Evolutionary conservation across 176 grass and related monocot species (phyloP).

Genomic region (Triticum aestivum): DNA sequence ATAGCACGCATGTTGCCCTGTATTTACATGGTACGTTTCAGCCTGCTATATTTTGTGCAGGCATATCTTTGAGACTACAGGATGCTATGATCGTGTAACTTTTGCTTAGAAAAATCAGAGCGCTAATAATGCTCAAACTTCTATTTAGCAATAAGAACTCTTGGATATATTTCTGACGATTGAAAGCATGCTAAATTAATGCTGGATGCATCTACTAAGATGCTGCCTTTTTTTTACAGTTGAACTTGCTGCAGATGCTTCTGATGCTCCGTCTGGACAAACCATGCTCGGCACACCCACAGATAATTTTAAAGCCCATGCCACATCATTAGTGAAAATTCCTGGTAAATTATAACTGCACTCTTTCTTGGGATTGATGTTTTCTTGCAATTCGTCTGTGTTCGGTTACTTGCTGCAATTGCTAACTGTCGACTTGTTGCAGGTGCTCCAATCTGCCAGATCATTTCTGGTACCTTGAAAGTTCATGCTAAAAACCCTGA

Average conservation of each 20-base stretch:
- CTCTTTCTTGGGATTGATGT: background rate
- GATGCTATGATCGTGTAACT: background rate
- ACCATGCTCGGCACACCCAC: too few relatives aligned
- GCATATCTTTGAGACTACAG: background rate
- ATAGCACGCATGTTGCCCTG: background rate
- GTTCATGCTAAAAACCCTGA: background rate
- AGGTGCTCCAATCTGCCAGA: background rate
- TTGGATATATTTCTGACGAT: too few relatives aligned
- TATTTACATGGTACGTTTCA: background rate
- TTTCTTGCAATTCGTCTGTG: background rate
- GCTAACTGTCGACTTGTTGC: background rate
- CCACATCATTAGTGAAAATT: too few relatives aligned
- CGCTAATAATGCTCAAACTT: too few relatives aligned
- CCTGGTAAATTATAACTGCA: background rate
- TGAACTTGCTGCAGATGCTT: too few relatives aligned
- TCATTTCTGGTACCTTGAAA: background rate
- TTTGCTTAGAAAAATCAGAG: background rate
- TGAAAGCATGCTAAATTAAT: too few relatives aligned
- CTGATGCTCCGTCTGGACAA: too few relatives aligned
- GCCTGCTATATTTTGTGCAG: background rate
- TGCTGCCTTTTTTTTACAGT: too few relatives aligned
- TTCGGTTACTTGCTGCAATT: background rate
- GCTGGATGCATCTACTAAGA: too few relatives aligned
- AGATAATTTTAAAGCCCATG: too few relatives aligned
- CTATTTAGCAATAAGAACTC: too few relatives aligned